phyloP scores from a whole-genome alignment of 768 basidiomycete species.

The Russula griseocarnosa region DNA sequence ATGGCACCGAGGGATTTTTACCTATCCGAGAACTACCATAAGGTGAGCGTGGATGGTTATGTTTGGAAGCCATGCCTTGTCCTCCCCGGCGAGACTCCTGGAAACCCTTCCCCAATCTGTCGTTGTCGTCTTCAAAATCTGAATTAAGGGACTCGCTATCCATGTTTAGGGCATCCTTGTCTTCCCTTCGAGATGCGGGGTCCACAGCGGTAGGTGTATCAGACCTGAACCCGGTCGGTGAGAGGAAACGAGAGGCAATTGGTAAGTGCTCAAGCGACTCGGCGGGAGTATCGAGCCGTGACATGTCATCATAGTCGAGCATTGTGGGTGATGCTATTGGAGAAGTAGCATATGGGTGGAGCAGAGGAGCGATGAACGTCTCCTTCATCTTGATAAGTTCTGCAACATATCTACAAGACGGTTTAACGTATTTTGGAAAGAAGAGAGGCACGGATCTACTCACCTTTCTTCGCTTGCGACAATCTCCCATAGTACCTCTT shows the following conservation, averaged over 20 bases:
- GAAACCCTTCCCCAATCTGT: conserved; percentile 47
- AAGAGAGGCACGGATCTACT: conserved; percentile 32
- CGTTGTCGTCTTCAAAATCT: conserved; percentile 58
- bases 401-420: conserved; percentile 70
- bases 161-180: conserved; percentile 54
- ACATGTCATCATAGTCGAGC: conserved; percentile 64
- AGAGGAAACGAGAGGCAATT: conserved; percentile 90
- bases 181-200: conserved; percentile 40
- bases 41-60: conserved; percentile 72
- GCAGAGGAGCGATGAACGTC: conserved; percentile 83
- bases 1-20: conserved; percentile 55
- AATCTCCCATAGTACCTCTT: conserved; percentile 96
- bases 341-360: conserved; percentile 75
- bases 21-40: conserved; percentile 52
- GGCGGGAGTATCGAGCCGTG: conserved; percentile 55
- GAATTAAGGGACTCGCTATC: conserved; percentile 73
- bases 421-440: conserved; percentile 1
- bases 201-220: conserved; percentile 42
- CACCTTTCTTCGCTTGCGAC: conserved; percentile 94
- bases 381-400: conserved; percentile 91
- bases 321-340: conserved; percentile 55
- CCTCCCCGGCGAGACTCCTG: conserved; percentile 36
- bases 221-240: conserved; percentile 48
- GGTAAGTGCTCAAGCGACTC: conserved; percentile 76
- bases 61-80: conserved; percentile 42